phyloP scores from a whole-genome alignment of 164 flowering plant genomes.

The Umbilicus rupestris region DNA sequence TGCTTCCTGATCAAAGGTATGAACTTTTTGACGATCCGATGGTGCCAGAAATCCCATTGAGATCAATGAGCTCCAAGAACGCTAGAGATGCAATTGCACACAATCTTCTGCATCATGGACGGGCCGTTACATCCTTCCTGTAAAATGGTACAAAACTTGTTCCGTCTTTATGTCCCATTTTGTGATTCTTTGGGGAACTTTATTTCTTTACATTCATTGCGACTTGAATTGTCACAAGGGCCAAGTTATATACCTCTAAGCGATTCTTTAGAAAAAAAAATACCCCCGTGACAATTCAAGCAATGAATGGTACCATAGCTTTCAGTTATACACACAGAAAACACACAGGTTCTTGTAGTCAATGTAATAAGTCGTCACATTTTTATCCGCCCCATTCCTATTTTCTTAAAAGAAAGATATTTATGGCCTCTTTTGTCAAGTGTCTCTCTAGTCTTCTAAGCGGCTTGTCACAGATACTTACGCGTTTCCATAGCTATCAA shows the following conservation, averaged over 20 bases:
- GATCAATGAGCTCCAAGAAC: conserved; percentile 31
- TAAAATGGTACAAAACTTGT: conserved; percentile 9
- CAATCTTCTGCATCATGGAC: conserved; percentile 58
- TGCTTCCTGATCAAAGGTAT: conserved; percentile 25
- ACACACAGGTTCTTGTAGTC: not conserved
- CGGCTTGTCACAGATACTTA: too few species aligned
- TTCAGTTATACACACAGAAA: not conserved
- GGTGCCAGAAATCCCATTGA: conserved; percentile 30
- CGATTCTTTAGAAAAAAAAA: not conserved
- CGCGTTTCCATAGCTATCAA: too few species aligned
- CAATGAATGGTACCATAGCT: not conserved
- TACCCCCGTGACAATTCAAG: not conserved
- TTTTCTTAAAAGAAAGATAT: not conserved
- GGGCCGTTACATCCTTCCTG: conserved; percentile 48
- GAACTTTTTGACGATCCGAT: conserved; percentile 48
- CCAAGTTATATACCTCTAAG: not conserved
- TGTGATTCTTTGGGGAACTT: conserved; percentile 10
- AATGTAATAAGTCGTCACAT: not conserved
- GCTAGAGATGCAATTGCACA: conserved; percentile 57
- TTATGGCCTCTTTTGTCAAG: not conserved
- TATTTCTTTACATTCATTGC: not conserved
- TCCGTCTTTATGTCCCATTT: conserved; percentile 12
- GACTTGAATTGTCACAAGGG: conserved; percentile 11
- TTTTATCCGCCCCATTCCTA: not conserved
- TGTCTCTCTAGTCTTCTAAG: too few species aligned